Evolutionary conservation across 805 yeast species (phyloP).

Genomic region (Schwanniomyces pseudopolymorphus): DNA sequence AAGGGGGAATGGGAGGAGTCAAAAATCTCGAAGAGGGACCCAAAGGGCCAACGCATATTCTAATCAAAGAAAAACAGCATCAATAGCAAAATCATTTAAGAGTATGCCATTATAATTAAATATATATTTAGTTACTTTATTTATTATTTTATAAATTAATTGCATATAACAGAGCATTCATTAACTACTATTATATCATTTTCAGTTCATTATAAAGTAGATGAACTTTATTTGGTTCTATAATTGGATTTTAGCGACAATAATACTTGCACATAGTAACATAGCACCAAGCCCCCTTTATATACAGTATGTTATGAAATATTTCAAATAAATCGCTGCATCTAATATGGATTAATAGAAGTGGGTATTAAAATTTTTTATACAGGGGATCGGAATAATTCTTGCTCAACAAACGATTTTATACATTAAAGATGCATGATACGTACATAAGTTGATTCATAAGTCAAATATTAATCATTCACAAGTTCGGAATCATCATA

Average conservation of each 20-base stretch:
- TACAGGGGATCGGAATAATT: background rate
- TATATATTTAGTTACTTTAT: background rate
- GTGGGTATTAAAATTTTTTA: no score
- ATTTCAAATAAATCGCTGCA: background rate
- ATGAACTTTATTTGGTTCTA: no score
- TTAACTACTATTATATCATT: no score
- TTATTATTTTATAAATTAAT: background rate
- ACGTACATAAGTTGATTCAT: background rate
- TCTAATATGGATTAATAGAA: background rate
- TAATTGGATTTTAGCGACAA: no score
- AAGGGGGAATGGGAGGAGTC: background rate
- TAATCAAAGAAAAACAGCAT: background rate
- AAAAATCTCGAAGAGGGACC: background rate
- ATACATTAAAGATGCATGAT: background rate
- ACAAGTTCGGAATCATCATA: background rate
- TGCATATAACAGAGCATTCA: background rate
- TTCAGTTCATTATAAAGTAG: no score
- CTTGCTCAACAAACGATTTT: background rate
- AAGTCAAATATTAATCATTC: background rate
- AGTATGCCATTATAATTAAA: constrained; percentile 1
- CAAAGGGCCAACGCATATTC: background rate
- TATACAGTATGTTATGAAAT: background rate
- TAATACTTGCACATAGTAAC: no score
- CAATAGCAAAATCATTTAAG: background rate
- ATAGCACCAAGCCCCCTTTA: background rate